These are phyloP conservation scores for Pochonia chlamydosporia DNA, from an alignment of 2,329 filamentous ascomycete species.

Conservation along the genomic window DNA sequence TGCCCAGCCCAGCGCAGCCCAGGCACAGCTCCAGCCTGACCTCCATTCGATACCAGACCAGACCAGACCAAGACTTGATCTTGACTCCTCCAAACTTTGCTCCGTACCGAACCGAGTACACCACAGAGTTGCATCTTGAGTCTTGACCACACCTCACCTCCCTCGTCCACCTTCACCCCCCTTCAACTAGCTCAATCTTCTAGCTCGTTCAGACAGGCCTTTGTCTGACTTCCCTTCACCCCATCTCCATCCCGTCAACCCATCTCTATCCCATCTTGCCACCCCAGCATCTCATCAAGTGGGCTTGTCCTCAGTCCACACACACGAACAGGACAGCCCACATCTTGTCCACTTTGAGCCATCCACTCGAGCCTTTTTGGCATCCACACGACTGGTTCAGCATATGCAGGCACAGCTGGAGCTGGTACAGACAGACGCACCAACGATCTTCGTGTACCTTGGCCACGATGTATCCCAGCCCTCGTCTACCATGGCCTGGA, in stretches of 20 bases:
- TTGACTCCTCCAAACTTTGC: too few species aligned
- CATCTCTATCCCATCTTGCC: neutral
- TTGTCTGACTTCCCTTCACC: constrained; percentile 1
- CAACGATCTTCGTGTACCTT: constrained; percentile 5
- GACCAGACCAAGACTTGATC: neutral
- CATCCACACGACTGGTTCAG: constrained; percentile 3
- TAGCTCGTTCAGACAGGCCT: neutral
- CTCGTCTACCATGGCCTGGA: neutral
- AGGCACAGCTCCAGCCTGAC: too few species aligned
- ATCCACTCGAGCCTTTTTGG: constrained; percentile 6
- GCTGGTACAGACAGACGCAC: constrained; percentile 1
- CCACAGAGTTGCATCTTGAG: too few species aligned
- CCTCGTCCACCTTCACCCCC: too few species aligned
- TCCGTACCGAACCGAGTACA: too few species aligned
- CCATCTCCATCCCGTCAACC: neutral
- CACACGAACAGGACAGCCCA: neutral
- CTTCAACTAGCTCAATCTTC: neutral
- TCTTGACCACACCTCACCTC: too few species aligned
- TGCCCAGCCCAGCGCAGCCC: too few species aligned
- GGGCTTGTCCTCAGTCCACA: neutral
- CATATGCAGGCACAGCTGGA: constrained; percentile 3
- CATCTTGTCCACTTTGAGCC: neutral
- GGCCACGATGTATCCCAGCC: constrained; percentile 2
- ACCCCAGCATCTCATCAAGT: neutral
- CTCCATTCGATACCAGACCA: too few species aligned